Evolutionary conservation across 2,329 filamentous ascomycete species (phyloP).

Genomic region (Dothideomycetes sp.): DNA sequence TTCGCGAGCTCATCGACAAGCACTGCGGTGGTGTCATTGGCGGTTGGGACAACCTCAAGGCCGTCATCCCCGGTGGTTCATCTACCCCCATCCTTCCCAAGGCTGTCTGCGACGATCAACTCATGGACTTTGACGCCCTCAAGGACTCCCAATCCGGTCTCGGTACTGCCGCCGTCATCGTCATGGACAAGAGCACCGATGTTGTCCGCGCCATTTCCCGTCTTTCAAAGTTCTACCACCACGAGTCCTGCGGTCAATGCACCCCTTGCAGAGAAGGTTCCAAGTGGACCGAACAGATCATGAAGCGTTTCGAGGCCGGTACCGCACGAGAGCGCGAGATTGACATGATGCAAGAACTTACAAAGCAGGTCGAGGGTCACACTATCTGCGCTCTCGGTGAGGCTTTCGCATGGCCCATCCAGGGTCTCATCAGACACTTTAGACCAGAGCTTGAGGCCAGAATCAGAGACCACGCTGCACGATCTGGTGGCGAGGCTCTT

Average conservation of each 20-base stretch:
- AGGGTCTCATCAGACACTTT: conserved; percentile 97
- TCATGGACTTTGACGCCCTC: conserved; percentile 98
- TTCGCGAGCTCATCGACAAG: conserved; percentile 92
- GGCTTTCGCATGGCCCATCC: conserved; percentile 96
- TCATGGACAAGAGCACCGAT: conserved; percentile 98
- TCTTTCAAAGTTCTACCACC: conserved; percentile 93
- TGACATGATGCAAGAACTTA: conserved; percentile 98
- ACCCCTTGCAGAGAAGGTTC: conserved; percentile 98
- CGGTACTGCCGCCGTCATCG: conserved; percentile 92
- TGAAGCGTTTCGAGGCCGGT: conserved; percentile 90
- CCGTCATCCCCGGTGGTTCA: conserved; percentile 90
- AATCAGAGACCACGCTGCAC: conserved; percentile 67
- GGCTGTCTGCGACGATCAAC: conserved; percentile 77
- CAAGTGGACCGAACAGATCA: conserved; percentile 99
- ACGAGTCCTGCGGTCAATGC: conserved; percentile 97
- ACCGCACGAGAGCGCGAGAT: conserved; percentile 85
- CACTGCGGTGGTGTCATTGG: conserved; percentile 95
- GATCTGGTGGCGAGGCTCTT: conserved; percentile 61
- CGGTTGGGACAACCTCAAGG: conserved; percentile 95
- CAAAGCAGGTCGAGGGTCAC: conserved; percentile 98
- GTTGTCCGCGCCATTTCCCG: conserved; percentile 89
- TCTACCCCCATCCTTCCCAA: conserved; percentile 94
- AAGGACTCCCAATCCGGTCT: conserved; percentile 98
- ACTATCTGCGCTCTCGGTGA: conserved; percentile 97
- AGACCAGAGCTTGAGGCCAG: conserved; percentile 87